These are phyloP conservation scores for Verticillium klebahnii DNA, from an alignment of 2,329 filamentous ascomycete genomes.

Conservation along the genomic window DNA sequence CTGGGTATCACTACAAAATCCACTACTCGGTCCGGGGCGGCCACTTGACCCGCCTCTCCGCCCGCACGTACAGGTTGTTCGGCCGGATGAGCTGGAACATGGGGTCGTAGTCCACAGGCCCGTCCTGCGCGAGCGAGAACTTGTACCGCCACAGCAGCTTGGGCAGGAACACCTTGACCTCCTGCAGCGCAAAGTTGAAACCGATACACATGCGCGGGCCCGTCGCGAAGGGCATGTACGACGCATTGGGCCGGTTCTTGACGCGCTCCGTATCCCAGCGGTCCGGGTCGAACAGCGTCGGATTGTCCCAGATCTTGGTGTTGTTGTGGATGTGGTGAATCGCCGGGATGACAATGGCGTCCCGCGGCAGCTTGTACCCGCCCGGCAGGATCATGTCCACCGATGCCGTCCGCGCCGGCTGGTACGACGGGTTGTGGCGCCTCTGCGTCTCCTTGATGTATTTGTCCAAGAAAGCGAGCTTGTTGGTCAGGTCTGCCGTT, in stretches of 20 bases:
- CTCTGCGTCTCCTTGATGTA: slow-evolving; percentile 59
- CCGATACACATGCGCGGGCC: slow-evolving; percentile 57
- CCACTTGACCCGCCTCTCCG: slow-evolving; percentile 44
- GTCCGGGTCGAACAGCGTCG: slow-evolving; percentile 52
- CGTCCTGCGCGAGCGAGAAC: slow-evolving; percentile 46
- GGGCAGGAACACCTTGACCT: slow-evolving; percentile 54
- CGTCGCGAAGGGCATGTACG: slow-evolving; percentile 55
- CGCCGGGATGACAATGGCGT: slow-evolving; percentile 47
- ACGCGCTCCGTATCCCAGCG: slow-evolving; percentile 52
- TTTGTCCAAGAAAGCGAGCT: slow-evolving; percentile 48
- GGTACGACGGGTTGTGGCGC: slow-evolving; percentile 56
- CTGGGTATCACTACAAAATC: neutral
- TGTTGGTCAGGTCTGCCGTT: slow-evolving; percentile 40
- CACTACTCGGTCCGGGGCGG: slow-evolving; percentile 23
- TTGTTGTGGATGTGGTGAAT: slow-evolving; percentile 50
- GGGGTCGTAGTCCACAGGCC: slow-evolving; percentile 52
- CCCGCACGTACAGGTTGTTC: slow-evolving; percentile 47
- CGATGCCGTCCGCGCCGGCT: slow-evolving; percentile 53
- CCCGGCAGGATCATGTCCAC: slow-evolving; percentile 53
- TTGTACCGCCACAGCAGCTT: slow-evolving; percentile 57
- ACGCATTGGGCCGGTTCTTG: slow-evolving; percentile 43
- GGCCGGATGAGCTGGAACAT: slow-evolving; percentile 55
- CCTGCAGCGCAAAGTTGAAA: slow-evolving; percentile 59
- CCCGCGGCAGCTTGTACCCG: slow-evolving; percentile 50
- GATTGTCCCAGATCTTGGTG: slow-evolving; percentile 52